phyloP scores from a whole-genome alignment of 768 basidiomycete species.

The Leccinum disarticulatum region DNA sequence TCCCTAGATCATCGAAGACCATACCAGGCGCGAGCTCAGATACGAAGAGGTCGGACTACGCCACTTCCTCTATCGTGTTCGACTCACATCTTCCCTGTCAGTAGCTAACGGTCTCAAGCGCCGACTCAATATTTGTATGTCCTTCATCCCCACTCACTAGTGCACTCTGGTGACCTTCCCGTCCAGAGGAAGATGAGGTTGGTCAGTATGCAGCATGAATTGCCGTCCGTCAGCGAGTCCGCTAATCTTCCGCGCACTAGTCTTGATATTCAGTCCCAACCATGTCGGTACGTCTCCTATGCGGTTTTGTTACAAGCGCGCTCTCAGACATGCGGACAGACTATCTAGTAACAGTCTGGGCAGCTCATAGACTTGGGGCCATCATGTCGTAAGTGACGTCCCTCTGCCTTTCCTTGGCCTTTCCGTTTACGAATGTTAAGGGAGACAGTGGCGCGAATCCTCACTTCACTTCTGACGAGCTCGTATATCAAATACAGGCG shows the following conservation, averaged over 20 bases:
- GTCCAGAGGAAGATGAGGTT: conserved; percentile 39
- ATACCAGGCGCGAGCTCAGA: conserved; percentile 35
- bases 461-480: conserved; percentile 54
- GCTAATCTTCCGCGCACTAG: conserved; percentile 35
- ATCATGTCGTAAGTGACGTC: conserved; percentile 50
- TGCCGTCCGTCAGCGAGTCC: neutral
- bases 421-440: conserved; percentile 1
- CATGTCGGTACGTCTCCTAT: conserved; percentile 50
- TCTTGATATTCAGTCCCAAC: conserved; percentile 65
- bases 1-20: conserved; percentile 45
- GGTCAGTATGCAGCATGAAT: conserved; percentile 27
- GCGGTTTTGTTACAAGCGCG: neutral
- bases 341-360: conserved; percentile 56
- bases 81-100: conserved; percentile 8
- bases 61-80: neutral
- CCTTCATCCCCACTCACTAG: neutral
- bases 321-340: conserved; percentile 33
- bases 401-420: neutral
- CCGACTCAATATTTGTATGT: conserved; percentile 36
- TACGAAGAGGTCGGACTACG: conserved; percentile 36
- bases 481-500: conserved; percentile 53
- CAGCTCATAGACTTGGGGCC: conserved; percentile 54
- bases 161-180: neutral
- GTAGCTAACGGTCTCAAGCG: conserved; percentile 40
- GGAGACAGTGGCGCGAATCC: conserved; percentile 60